Evolutionary conservation across 768 basidiomycete genomes (phyloP), one percentile per base, ranked within the genome.

Genomic region (Hebeloma cylindrosporum): DNA sequence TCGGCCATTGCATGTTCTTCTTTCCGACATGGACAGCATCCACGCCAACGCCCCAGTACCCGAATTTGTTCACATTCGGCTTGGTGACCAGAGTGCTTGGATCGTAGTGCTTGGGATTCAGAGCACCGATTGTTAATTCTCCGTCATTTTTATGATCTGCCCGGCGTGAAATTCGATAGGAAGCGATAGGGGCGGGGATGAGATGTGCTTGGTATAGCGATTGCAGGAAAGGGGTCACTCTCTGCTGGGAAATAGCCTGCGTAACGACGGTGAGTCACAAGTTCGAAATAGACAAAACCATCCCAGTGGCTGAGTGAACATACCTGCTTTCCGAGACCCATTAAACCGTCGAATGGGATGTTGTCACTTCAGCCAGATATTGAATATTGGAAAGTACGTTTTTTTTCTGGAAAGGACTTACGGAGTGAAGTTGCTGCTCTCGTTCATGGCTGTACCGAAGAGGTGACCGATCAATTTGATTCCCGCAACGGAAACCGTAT

Each of bases 61-160:
- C 48, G 23, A 38, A 49, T 23, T 43, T 43, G 60, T 73, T 81
- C 47, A 80, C 71, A 43, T 81, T 83, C 23, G 60, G 50, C 29
- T 83, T 53, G 4, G 72, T 73, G 18, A 72, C 68, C 23, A 82
- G 68, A 8, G 77, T 73, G 11, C 56, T 53, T 7, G 67, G 51
- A 38, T 74, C 65, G 54, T 80, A 80, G 58, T 81, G 79, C 35
- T 69, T 65, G 7, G 67, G 27, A 56, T 86, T 78, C 38, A 83
- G 68, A 5, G 73, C 82, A 28, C 85, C 84, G 45, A 86, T 75
- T 6, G 83, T 82, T 32, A 85, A 63, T 61, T 83, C 69, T 16
- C 83, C 83, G 43, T 76, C 68, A 37, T 62, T 61, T 31, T 69
- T 63, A 4, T 47, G 47, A 5, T 53, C 51, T 3, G 30, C 30